Conservation (phyloP, 2,329 filamentous ascomycete species). For the Biscogniauxia mediterranea region DNA sequence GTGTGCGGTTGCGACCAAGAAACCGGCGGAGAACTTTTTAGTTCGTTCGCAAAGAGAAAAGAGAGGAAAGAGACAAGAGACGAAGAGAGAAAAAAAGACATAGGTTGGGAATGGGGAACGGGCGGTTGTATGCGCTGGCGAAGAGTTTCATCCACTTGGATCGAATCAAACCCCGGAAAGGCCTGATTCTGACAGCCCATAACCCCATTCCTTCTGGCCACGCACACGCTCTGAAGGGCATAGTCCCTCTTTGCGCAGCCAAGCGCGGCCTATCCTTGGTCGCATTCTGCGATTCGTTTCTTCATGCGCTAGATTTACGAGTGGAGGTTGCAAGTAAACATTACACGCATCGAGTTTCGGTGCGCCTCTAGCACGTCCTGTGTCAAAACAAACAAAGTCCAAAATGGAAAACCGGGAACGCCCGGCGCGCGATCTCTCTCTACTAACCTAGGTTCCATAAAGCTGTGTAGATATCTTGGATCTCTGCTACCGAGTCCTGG, state of each 20-base stretch:
- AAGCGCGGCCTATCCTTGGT: slow-evolving; percentile 26
- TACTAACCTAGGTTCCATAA: slow-evolving; percentile 24
- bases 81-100: slow-evolving; percentile 9
- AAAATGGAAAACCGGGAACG: slow-evolving; percentile 10
- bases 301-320: slow-evolving; percentile 22
- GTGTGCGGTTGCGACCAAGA: neutral
- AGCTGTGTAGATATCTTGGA: neutral
- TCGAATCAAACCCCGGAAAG: slow-evolving; percentile 31
- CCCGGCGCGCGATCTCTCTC: slow-evolving; percentile 13
- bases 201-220: slow-evolving; percentile 27
- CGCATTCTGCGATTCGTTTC: slow-evolving; percentile 30
- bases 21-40: slow-evolving; percentile 15
- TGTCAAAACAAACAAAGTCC: slow-evolving; percentile 23
- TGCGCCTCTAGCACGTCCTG: slow-evolving; percentile 17
- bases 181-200: slow-evolving; percentile 26
- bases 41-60: slow-evolving; percentile 13
- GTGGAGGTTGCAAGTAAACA: slow-evolving; percentile 15
- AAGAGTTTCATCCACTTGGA: slow-evolving; percentile 31
- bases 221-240: slow-evolving; percentile 11
- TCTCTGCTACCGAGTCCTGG: neutral
- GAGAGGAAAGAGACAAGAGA: neutral
- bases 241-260: slow-evolving; percentile 25
- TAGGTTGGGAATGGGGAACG: slow-evolving; percentile 16
- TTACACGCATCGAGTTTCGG: slow-evolving; percentile 13
- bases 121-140: slow-evolving; percentile 33